A percentile compares a stretch with the other conserved stretches of the same genome.
phyloP scores from a whole-genome alignment of 1,139 yeast genomes.

The Suhomyces chickasaworum region DNA sequence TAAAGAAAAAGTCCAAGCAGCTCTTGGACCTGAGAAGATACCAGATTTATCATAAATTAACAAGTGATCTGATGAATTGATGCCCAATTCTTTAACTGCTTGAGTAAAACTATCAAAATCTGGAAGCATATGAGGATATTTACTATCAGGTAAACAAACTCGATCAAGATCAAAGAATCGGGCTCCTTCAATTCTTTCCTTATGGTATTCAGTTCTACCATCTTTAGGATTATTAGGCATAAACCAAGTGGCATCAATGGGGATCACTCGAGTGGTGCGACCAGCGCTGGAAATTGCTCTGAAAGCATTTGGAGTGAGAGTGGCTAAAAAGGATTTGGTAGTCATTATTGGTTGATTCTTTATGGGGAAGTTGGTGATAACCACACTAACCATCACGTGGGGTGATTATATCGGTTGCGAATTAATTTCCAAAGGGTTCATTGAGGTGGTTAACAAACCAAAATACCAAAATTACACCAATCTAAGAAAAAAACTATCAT shows the following conservation, averaged over 20 bases:
- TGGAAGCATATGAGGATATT: conserved; percentile 92
- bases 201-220: conserved; percentile 58
- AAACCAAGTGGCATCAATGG: conserved; percentile 92
- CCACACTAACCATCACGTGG: conserved; percentile 5
- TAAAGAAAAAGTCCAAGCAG: conserved; percentile 82
- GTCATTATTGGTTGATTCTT: conserved; percentile 7
- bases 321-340: conserved; percentile 12
- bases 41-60: conserved; percentile 88
- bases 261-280: conserved; percentile 46
- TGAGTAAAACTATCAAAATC: conserved; percentile 52
- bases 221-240: conserved; percentile 72
- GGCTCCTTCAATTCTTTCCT: conserved; percentile 64
- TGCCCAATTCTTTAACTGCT: conserved; percentile 52
- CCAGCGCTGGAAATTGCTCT: conserved; percentile 21
- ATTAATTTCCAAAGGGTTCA: too few species aligned
- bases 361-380: background rate
- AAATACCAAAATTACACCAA: too few species aligned
- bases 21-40: conserved; percentile 85
- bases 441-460: too few species aligned
- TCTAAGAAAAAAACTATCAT: too few species aligned
- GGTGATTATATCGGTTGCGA: conserved; percentile 1
- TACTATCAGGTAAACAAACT: conserved; percentile 55
- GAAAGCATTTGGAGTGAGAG: conserved; percentile 26
- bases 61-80: conserved; percentile 53
- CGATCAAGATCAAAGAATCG: conserved; percentile 81